Evolutionary conservation across 2,329 filamentous ascomycete genomes (phyloP).

Genomic region (Aspergillus ustus): DNA sequence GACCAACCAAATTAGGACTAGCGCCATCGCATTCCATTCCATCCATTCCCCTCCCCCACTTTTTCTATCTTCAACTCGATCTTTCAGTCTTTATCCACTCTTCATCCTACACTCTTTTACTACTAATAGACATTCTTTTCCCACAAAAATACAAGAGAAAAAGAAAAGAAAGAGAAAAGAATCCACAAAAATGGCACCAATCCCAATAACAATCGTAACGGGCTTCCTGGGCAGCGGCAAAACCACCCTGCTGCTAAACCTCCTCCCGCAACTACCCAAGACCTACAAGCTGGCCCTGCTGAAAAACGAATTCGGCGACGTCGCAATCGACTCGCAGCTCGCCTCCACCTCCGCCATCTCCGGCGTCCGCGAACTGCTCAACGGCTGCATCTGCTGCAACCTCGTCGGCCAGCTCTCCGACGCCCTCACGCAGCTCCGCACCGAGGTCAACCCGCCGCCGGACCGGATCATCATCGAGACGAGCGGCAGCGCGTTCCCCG

Average conservation of each 20-base stretch:
- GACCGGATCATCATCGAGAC: constrained; percentile 96
- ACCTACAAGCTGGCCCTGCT: constrained; percentile 91
- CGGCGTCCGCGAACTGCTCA: constrained; percentile 89
- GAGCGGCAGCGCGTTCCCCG: constrained; percentile 82
- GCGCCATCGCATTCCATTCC: constrained; percentile 1
- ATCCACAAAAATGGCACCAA: constrained; percentile 61
- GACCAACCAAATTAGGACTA: constrained; percentile 19
- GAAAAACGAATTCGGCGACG: constrained; percentile 97
- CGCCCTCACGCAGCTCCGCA: constrained; percentile 75
- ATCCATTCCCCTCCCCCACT: constrained; percentile 1
- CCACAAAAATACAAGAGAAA: not conserved
- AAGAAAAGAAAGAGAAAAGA: not conserved
- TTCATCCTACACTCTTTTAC: not conserved
- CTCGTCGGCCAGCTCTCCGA: constrained; percentile 87
- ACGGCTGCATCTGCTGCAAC: constrained; percentile 99
- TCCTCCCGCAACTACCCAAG: constrained; percentile 85
- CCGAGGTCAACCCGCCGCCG: constrained; percentile 56
- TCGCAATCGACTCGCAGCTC: constrained; percentile 91
- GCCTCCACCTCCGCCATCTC: constrained; percentile 81
- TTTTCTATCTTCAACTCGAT: not conserved
- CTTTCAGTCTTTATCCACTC: not conserved
- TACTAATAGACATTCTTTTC: not conserved
- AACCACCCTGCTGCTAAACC: constrained; percentile 92
- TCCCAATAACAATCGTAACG: constrained; percentile 92
- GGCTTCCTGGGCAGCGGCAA: constrained; percentile 96